phyloP scores from a whole-genome alignment of 352 stramenopile genomes.

The Globisporangium spiculum region DNA sequence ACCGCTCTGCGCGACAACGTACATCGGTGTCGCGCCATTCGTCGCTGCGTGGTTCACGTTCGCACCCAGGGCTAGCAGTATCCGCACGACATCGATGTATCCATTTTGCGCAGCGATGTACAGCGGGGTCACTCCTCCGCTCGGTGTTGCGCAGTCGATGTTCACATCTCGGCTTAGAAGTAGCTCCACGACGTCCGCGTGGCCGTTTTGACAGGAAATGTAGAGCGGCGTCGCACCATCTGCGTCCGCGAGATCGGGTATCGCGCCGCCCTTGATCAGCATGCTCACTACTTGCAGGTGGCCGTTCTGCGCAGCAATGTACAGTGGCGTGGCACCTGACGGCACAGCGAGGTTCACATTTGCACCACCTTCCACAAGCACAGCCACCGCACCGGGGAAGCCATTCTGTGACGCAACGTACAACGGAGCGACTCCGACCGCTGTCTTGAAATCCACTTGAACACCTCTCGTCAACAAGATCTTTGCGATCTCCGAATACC shows the following conservation, averaged over 20 bases:
- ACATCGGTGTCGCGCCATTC: constrained; percentile 6
- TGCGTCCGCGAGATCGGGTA: not conserved
- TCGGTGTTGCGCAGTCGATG: not conserved
- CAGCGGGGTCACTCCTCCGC: not conserved
- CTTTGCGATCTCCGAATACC: constrained; percentile 3
- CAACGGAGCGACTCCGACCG: constrained; percentile 7
- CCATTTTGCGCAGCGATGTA: constrained; percentile 12
- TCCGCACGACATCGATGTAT: not conserved
- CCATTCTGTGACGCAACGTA: constrained; percentile 13
- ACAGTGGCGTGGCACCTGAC: constrained; percentile 6
- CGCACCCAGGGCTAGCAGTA: not conserved
- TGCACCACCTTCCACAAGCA: constrained; percentile 2
- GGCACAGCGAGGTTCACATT: constrained; percentile 1
- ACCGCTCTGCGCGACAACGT: not conserved
- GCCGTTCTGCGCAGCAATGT: constrained; percentile 7
- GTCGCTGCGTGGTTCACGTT: not conserved
- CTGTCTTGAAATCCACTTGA: constrained; percentile 5
- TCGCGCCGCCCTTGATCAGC: constrained; percentile 3
- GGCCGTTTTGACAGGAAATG: constrained; percentile 10
- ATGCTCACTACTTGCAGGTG: not conserved
- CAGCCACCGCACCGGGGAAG: not conserved
- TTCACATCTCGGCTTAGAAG: not conserved
- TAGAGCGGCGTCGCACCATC: constrained; percentile 9
- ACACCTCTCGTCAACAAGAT: constrained; percentile 6
- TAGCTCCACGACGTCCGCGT: constrained; percentile 1